Base-by-base conservation (phyloP, 495 filamentous ascomycete genomes). In the Hypoxylon perforatum region DNA sequence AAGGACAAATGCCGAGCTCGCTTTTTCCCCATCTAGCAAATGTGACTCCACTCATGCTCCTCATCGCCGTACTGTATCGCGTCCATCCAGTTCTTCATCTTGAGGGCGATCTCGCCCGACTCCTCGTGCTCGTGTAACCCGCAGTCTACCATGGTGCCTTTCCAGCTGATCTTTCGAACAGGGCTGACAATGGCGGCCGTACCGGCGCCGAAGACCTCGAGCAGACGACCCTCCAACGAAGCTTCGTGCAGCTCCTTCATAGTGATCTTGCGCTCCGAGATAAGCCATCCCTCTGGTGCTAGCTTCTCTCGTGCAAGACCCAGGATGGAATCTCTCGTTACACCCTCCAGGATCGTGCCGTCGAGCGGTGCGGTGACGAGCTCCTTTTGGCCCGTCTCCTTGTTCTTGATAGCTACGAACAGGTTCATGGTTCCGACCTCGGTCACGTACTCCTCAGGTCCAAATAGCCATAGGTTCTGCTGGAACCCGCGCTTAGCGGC, bases 361-460 rank as follows among this genome's bases (percentile, higher is more conserved):
- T 98, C 95, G 18, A 99, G 82, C 53, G 95, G 94, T 48, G 94
- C 91, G 15, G 95, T 99, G 62, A 97, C 76, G 14, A 99, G 84
- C 81, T 96, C 92, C 74, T 93, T 93, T 83, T 91, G 84, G 3
- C 94, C 95, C 18, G 90, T 92, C 71, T 91, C 84, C 81, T 90
- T 91, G 78, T 93, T 87, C 76, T 84, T 85, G 64, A 97, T 75
- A 11, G 90, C 92, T 8, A 90, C 86, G 73, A 98, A 99, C 61
- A 99, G 86, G 77, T 99, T 99, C 95, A 98, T 99, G 30, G 96
- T 97, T 56, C 95, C 95, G 30, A 95, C 95, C 78, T 99, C 95
- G 30, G 96, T 99, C 35, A 97, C 88, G 70, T 87, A 96, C 67
- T 97, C 92, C 78, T 98, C 93, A 63, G 94, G 88, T 30, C 92